phyloP scores from a whole-genome alignment of 2,329 filamentous ascomycete species.

The Aspergillus sergii region DNA sequence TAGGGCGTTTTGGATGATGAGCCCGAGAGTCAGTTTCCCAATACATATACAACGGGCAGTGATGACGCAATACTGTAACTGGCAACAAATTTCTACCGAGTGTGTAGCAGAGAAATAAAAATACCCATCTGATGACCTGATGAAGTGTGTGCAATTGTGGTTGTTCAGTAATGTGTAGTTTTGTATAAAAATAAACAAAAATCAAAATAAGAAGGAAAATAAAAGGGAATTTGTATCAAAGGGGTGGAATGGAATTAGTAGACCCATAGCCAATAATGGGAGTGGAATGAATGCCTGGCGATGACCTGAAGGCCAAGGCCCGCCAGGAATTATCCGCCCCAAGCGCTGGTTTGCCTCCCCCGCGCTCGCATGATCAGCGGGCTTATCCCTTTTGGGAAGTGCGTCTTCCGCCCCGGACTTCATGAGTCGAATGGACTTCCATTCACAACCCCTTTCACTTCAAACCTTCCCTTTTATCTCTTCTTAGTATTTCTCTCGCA shows the following conservation, averaged over 20 bases:
- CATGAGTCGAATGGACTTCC: conserved; percentile 11
- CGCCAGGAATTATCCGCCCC: conserved; percentile 19
- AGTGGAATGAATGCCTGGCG: background rate
- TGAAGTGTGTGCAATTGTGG: background rate
- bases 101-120: conserved; percentile 4
- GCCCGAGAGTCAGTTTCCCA: background rate
- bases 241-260: background rate
- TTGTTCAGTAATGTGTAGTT: background rate
- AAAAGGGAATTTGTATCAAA: background rate
- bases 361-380: conserved; percentile 43
- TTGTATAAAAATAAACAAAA: background rate
- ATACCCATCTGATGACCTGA: conserved; percentile 5
- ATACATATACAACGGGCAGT: background rate
- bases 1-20: background rate
- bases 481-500: conserved; percentile 9
- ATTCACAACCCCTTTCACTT: conserved; percentile 15
- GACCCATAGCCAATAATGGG: background rate
- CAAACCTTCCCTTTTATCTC: conserved; percentile 2
- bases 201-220: background rate
- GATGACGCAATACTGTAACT: conserved; percentile 12
- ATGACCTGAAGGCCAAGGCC: background rate
- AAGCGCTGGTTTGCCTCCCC: conserved; percentile 34
- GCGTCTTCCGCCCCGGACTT: conserved; percentile 24
- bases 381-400: conserved; percentile 26
- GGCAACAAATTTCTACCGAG: background rate